Conservation (phyloP, 305 asterid species). For the Nicotiana rustica region DNA sequence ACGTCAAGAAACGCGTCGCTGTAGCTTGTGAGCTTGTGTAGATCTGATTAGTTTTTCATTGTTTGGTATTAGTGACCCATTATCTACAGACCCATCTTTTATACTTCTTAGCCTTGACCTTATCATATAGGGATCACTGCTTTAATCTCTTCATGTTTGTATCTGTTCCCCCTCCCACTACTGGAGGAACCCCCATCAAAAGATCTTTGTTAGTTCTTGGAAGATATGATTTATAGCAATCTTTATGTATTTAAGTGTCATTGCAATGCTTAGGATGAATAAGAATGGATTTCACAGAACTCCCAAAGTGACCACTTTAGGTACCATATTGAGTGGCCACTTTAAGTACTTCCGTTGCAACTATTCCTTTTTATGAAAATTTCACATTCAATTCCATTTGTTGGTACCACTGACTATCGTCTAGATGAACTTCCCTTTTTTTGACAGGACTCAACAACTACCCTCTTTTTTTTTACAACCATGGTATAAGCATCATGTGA, state of each 20-base stretch:
- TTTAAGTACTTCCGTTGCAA: not conserved
- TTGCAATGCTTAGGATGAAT: not conserved
- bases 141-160: not conserved
- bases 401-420: not conserved
- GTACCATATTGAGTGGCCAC: not conserved
- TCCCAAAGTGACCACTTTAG: not conserved
- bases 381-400: not conserved
- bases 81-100: not conserved
- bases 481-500: not conserved
- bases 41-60: not conserved
- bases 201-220: not conserved
- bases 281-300: not conserved
- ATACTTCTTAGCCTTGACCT: not conserved
- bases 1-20: not conserved
- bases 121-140: not conserved
- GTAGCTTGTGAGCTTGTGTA: not conserved
- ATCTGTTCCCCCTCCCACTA: not conserved
- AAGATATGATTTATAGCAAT: not conserved
- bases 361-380: not conserved
- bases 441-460: not conserved
- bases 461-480: not conserved
- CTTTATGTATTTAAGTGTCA: slow-evolving; percentile 14
- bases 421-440: not conserved
- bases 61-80: not conserved
- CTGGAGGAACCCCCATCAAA: not conserved